Percentiles rank a stretch among this genome's conserved stretches.
phyloP scores from a whole-genome alignment of 1,284 basidiomycete species.

The Apiotrichum porosum region DNA sequence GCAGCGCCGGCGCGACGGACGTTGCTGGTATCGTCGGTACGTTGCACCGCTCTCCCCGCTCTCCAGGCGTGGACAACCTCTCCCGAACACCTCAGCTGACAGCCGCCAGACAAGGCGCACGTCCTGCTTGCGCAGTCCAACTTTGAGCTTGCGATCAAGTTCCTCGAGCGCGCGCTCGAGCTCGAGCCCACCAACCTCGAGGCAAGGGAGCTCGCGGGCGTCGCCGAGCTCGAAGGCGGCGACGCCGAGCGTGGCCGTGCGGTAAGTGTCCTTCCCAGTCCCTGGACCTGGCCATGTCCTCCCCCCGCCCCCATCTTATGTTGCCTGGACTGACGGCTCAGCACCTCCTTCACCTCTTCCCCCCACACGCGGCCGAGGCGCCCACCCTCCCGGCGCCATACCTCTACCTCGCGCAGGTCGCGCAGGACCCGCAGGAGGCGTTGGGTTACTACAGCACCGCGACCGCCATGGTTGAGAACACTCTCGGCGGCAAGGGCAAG shows the following conservation, averaged over 20 bases:
- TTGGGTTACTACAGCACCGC: slow-evolving; percentile 77
- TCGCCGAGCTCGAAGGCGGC: slow-evolving; percentile 70
- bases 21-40: slow-evolving; percentile 26
- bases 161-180: slow-evolving; percentile 65
- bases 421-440: slow-evolving; percentile 64
- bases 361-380: slow-evolving; percentile 56
- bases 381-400: slow-evolving; percentile 66
- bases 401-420: slow-evolving; percentile 84
- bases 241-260: slow-evolving; percentile 67
- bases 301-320: no score
- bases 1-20: slow-evolving; percentile 11
- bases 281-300: slow-evolving; percentile 3
- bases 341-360: slow-evolving; percentile 54
- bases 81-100: not conserved
- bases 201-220: slow-evolving; percentile 73
- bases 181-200: slow-evolving; percentile 62
- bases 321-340: slow-evolving; percentile 11
- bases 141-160: slow-evolving; percentile 71
- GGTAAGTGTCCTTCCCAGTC: slow-evolving; percentile 51
- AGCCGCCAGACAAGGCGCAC: slow-evolving; percentile 55
- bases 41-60: not conserved
- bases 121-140: slow-evolving; percentile 73
- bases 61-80: not conserved
- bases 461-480: slow-evolving; percentile 64
- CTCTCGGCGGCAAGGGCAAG: slow-evolving; percentile 49